Conservation (phyloP, 1,139 yeast genomes). For the Debaryomyces nepalensis region DNA sequence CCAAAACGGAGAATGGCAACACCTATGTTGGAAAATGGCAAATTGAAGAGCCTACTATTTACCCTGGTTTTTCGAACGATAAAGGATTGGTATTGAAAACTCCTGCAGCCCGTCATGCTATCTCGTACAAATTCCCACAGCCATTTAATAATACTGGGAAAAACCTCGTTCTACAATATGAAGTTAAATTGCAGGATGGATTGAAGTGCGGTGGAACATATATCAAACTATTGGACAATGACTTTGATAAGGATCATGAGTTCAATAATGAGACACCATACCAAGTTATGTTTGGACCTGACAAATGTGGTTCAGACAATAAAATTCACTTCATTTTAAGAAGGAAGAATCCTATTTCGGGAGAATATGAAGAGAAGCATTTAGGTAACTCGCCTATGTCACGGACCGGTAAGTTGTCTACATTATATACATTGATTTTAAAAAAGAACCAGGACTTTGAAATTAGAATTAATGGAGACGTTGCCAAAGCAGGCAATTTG, state of each 20-base stretch:
- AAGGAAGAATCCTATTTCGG: slow-evolving; percentile 59
- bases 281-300: slow-evolving; percentile 95
- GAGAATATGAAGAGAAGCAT: slow-evolving; percentile 68
- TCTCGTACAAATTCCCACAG: slow-evolving; percentile 59
- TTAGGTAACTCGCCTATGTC: slow-evolving; percentile 70
- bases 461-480: slow-evolving; percentile 80
- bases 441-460: slow-evolving; percentile 69
- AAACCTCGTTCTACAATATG: slow-evolving; percentile 84
- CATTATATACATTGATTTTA: slow-evolving; percentile 76
- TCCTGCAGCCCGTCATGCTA: slow-evolving; percentile 81
- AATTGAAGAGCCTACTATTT: slow-evolving; percentile 55
- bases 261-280: slow-evolving; percentile 71
- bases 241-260: slow-evolving; percentile 26
- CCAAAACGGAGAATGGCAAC: slow-evolving; percentile 57
- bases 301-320: slow-evolving; percentile 80
- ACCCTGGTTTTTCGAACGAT: slow-evolving; percentile 66
- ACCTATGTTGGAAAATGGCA: slow-evolving; percentile 76
- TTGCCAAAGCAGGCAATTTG: slow-evolving; percentile 70
- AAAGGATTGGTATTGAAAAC: slow-evolving; percentile 75
- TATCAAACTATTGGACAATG: slow-evolving; percentile 65
- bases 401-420: slow-evolving; percentile 58
- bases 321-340: slow-evolving; percentile 77
- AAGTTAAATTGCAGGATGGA: slow-evolving; percentile 79
- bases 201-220: slow-evolving; percentile 89
- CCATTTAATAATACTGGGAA: slow-evolving; percentile 60